phyloP scores from a whole-genome alignment of 2,329 filamentous ascomycete species.

The Ambrosiella xylebori region DNA sequence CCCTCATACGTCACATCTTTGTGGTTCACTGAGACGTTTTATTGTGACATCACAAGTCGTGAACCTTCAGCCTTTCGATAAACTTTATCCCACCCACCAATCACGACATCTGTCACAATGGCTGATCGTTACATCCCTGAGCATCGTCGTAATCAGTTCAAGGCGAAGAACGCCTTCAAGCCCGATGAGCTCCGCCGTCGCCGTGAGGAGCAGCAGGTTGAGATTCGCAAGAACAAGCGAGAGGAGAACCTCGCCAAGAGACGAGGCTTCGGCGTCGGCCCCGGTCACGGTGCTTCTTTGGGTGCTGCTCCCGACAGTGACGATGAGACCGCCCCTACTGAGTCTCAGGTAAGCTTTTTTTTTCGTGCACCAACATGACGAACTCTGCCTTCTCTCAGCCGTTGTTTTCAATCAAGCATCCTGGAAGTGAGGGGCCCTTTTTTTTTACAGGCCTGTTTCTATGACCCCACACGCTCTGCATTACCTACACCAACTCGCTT shows the following conservation, averaged over 20 bases:
- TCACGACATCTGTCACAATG: conserved; percentile 43
- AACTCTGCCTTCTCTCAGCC: not conserved
- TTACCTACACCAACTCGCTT: not conserved
- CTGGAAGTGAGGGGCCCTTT: conserved; percentile 9
- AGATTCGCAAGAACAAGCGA: conserved; percentile 96
- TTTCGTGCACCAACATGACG: conserved; percentile 5
- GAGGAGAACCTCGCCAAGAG: conserved; percentile 98
- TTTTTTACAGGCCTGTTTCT: conserved; percentile 8
- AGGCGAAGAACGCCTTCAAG: conserved; percentile 98
- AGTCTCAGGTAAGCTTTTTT: conserved; percentile 64
- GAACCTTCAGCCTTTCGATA: conserved; percentile 13
- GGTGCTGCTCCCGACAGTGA: conserved; percentile 90
- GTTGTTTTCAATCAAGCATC: not conserved
- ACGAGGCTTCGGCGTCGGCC: conserved; percentile 74
- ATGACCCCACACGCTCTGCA: conserved; percentile 7
- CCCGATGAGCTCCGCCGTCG: conserved; percentile 95
- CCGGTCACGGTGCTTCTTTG: conserved; percentile 64
- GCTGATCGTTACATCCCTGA: conserved; percentile 98
- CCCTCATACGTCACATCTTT: not conserved
- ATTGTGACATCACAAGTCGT: conserved; percentile 8
- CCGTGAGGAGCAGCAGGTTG: conserved; percentile 96
- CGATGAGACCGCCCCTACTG: conserved; percentile 86
- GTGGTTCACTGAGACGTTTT: not conserved
- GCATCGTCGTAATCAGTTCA: conserved; percentile 97
- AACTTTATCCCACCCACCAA: conserved; percentile 12